These are phyloP conservation scores for Calonectria pteridis DNA, from an alignment of 2,329 filamentous ascomycete species.

Conservation along the genomic window DNA sequence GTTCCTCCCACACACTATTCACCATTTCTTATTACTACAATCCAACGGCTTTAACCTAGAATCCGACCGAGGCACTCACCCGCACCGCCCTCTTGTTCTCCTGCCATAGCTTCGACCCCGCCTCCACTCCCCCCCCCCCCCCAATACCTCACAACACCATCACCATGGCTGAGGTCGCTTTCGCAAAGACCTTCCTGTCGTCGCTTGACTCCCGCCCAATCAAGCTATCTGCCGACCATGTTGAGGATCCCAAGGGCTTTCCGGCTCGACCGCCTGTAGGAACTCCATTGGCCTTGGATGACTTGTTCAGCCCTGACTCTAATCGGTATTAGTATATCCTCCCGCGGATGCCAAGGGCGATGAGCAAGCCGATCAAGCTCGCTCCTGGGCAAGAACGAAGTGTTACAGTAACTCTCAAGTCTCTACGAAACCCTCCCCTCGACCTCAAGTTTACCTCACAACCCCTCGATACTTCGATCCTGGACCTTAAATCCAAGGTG, in stretches of 20 bases:
- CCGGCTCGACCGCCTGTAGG: conserved; percentile 81
- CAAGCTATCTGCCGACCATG: conserved; percentile 90
- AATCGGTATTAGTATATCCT: conserved; percentile 72
- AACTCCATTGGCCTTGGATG: neutral
- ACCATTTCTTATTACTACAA: neutral
- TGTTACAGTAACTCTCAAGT: conserved; percentile 75
- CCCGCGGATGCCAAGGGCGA: conserved; percentile 72
- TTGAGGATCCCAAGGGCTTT: conserved; percentile 86
- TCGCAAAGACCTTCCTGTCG: conserved; percentile 86
- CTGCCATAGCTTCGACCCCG: conserved; percentile 35
- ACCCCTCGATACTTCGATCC: conserved; percentile 77
- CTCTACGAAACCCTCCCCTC: conserved; percentile 80
- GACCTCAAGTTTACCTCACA: conserved; percentile 75
- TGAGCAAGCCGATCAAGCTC: conserved; percentile 62
- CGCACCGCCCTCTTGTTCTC: neutral
- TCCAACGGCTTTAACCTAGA: neutral
- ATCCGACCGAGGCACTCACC: neutral
- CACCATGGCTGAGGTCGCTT: conserved; percentile 83
- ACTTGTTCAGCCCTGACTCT: conserved; percentile 4
- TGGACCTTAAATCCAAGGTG: conserved; percentile 81
- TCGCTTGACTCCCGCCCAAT: conserved; percentile 82
- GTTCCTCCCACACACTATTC: neutral
- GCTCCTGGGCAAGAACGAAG: conserved; percentile 66
- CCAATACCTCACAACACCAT: conserved; percentile 14
- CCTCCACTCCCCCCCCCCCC: conserved; percentile 30